A percentile compares a stretch with the other conserved stretches of the same genome.
Evolutionary conservation across 2,329 filamentous ascomycete genomes (phyloP).

Genomic region (Arthrobotrys pseudoclavata): DNA sequence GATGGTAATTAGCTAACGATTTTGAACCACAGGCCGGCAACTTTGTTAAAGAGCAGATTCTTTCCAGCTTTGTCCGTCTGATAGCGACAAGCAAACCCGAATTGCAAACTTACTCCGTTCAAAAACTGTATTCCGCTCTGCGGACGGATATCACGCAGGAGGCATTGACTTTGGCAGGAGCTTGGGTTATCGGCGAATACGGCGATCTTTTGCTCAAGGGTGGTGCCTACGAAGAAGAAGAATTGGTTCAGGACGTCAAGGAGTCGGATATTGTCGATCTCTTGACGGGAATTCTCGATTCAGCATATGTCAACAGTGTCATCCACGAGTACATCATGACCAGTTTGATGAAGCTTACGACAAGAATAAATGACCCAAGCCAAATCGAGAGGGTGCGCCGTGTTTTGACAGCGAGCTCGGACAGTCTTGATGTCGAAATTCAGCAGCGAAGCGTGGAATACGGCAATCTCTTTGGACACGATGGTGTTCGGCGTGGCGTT

Average conservation of each 20-base stretch:
- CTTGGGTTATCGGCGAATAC: slow-evolving; percentile 98
- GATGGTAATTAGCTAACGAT: slow-evolving; percentile 8
- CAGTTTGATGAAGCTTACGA: slow-evolving; percentile 93
- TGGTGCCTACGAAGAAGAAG: slow-evolving; percentile 90
- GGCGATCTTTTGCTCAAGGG: slow-evolving; percentile 89
- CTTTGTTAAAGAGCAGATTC: slow-evolving; percentile 96
- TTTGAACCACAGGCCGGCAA: slow-evolving; percentile 76
- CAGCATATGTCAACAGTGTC: slow-evolving; percentile 90
- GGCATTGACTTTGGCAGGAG: slow-evolving; percentile 89
- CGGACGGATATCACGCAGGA: slow-evolving; percentile 99
- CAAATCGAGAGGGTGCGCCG: slow-evolving; percentile 88
- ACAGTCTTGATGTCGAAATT: slow-evolving; percentile 92
- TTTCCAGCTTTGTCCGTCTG: slow-evolving; percentile 95
- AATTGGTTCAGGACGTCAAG: slow-evolving; percentile 77
- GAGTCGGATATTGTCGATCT: slow-evolving; percentile 92
- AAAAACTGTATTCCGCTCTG: slow-evolving; percentile 89
- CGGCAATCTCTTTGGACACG: slow-evolving; percentile 90
- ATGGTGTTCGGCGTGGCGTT: slow-evolving; percentile 87
- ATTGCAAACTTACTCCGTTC: slow-evolving; percentile 93
- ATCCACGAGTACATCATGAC: slow-evolving; percentile 97
- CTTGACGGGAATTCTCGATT: slow-evolving; percentile 92
- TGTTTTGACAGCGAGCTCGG: slow-evolving; percentile 81
- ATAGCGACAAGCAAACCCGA: slow-evolving; percentile 90
- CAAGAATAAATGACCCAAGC: slow-evolving; percentile 83
- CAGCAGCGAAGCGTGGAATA: slow-evolving; percentile 98